Percentiles rank a stretch among this genome's conserved stretches.
Evolutionary conservation across 2,329 filamentous ascomycete genomes (phyloP).

Genomic region (Aureobasidium lini): DNA sequence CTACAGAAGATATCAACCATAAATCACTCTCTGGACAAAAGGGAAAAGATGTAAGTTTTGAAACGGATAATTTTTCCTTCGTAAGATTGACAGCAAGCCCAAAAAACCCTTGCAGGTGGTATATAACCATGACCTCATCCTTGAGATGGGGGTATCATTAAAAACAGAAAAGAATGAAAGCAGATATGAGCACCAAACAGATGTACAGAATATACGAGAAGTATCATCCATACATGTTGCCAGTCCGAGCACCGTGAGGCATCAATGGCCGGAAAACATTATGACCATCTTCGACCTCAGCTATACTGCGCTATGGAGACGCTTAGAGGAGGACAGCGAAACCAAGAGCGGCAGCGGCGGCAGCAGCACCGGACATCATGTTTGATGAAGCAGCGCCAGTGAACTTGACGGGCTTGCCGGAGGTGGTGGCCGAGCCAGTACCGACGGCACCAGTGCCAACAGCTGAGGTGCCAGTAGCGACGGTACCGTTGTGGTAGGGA

Average conservation of each 20-base stretch:
- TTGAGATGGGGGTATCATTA: slow-evolving; percentile 6
- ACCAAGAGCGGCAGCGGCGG: slow-evolving; percentile 47
- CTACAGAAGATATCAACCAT: background rate
- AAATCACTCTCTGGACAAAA: background rate
- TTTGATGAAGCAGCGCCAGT: slow-evolving; percentile 45
- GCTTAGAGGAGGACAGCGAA: slow-evolving; percentile 33
- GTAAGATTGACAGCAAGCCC: slow-evolving; percentile 12
- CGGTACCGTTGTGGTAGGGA: slow-evolving; percentile 16
- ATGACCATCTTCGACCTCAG: background rate
- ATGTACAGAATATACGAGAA: slow-evolving; percentile 3
- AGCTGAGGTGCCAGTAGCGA: slow-evolving; percentile 7
- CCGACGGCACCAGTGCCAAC: slow-evolving; percentile 19
- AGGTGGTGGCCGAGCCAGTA: no score
- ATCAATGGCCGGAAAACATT: background rate
- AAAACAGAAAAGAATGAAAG: background rate
- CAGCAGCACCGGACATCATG: slow-evolving; percentile 45
- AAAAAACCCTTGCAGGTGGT: slow-evolving; percentile 2
- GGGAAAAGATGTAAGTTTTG: background rate
- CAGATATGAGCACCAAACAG: background rate
- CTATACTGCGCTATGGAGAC: background rate
- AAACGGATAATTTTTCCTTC: background rate
- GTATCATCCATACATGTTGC: background rate
- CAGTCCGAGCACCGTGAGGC: background rate
- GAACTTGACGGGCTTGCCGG: slow-evolving; percentile 32
- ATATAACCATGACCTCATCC: slow-evolving; percentile 8